Evolutionary conservation across 176 grass and related monocot species (phyloP), one percentile per base, ranked within the genome.

Genomic region (Musa itinerans): DNA sequence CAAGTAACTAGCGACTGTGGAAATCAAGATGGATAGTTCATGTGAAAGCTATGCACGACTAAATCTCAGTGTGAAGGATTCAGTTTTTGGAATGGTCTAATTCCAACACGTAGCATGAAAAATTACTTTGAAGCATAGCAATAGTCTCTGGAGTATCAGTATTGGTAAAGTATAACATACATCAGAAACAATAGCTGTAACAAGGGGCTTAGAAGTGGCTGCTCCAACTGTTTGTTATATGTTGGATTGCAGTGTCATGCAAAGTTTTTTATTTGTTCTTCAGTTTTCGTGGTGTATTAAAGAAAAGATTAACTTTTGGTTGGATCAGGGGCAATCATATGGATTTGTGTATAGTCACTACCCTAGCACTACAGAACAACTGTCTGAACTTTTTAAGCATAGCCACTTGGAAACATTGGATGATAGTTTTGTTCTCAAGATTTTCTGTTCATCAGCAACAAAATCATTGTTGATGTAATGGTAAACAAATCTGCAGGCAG

Each of bases 401-500:
- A 61, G n/a, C 58, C 8, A 8, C 58, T 22, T 11, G 10, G 9
- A 63, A 22, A 68, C 59, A 81, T 53, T 65, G 17, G 55, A 13
- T 75, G 16, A 51, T 55, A n/a, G 2, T 75, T 64, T 68, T 22
- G 3, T 77, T 73, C 80, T 13, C 59, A 34, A 70, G 19, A 22
- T 52, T 14, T 27, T 56, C 2, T 69, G 1, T n/a, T 24, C 22
- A 26, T 65, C 63, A 27, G 11, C 23, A 65, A 65, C 26, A 65
- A 19, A 8, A 6, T 50, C 9, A 43, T 1, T 15, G 68, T 85
- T 87, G 16, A 83, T 72, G 15, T 27, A 69, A 19, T 50, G 54
- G 23, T 82, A 79, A 79, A 81, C 74, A 48, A 72, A 82, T 63
- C 59, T 83, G 81, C 69, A 82, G 80, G 83, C 86, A 93, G 90